These are phyloP conservation scores for Melaleuca quinquenervia DNA, from an alignment of 345 rosid genomes.

Conservation along the genomic window DNA sequence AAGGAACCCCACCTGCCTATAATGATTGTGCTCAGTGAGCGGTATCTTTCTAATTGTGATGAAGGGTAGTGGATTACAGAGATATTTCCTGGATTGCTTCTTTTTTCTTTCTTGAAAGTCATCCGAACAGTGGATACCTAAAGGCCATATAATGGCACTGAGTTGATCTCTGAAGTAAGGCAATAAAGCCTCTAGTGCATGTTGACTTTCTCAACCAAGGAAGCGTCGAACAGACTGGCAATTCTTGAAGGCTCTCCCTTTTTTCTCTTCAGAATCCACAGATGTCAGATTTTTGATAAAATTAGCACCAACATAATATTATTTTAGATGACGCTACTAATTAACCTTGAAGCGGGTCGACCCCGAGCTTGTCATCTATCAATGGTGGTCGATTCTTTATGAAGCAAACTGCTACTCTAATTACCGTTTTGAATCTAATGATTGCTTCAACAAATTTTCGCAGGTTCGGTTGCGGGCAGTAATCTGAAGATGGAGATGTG, in stretches of 20 bases:
- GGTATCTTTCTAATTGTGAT: slow-evolving; percentile 3
- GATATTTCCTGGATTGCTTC: background rate
- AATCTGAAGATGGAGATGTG: slow-evolving; percentile 57
- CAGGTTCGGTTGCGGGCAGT: slow-evolving; percentile 39
- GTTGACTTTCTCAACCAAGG: background rate
- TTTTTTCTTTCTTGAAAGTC: background rate
- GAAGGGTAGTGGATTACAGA: slow-evolving; percentile 1
- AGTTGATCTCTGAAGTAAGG: background rate
- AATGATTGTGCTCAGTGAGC: slow-evolving; percentile 4
- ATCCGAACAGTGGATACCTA: background rate
- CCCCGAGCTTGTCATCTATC: background rate
- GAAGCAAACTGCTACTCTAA: background rate
- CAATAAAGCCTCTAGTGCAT: background rate
- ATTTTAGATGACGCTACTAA: background rate
- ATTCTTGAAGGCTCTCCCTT: background rate
- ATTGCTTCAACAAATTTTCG: background rate
- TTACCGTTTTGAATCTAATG: background rate
- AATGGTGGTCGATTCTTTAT: background rate
- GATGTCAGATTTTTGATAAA: background rate
- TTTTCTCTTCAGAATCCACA: background rate
- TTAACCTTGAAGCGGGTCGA: background rate
- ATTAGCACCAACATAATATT: background rate
- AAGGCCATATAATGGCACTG: background rate
- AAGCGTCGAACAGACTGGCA: background rate
- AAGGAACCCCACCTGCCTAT: slow-evolving; percentile 1